Base-by-base conservation (phyloP, 495 filamentous ascomycete genomes). In the Penicillium flavigenum region DNA sequence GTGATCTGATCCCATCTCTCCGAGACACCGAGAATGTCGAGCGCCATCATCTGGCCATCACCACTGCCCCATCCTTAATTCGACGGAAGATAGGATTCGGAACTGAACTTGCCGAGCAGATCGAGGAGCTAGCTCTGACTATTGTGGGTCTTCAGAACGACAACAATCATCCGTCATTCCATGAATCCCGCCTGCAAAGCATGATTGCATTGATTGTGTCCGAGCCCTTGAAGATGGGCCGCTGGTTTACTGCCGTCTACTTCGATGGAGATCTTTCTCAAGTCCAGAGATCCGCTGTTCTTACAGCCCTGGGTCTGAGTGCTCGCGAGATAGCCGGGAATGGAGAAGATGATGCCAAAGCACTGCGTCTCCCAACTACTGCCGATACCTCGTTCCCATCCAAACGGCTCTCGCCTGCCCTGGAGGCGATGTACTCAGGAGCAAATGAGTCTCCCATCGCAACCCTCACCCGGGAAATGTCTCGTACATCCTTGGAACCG, bases 181-280 rank as follows among this genome's bases (percentile, higher is more conserved):
- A 88, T 58, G 83, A 92, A 59, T 73, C 90, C 59, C 83, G 88
- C 16, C 77, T 91, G 27, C 88, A 94, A 67, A 89, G 87, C 24
- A 88, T 98, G 81, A 86, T 97, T 27, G 90, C 92, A 0, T 64
- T 96, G 34, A 75, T 96, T 9, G 79, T 93, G 20, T 86, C 89
- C 2, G 81, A 88, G 61, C 91, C 95, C 0, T 67, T 83, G 19
- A 80, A 79, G 45, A 90, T 96, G 84, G 92, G 86, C 2, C 86
- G 80, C 36, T 93, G 90, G 87, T 90, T 96, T 55, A 82, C 88
- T 1, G 86, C 84, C 53, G 86, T 88, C 0, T 96, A 93, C 73
- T 98, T 96, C 66, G 87, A 88, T 39, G 95, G 92, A 10, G 95
- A 98, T 61, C 89, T 93, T 63, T 96, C 91, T 0, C 77, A 97